Evolutionary conservation across 148 eudicot species (phyloP).

Genomic region (Dysphania ambrosioides): DNA sequence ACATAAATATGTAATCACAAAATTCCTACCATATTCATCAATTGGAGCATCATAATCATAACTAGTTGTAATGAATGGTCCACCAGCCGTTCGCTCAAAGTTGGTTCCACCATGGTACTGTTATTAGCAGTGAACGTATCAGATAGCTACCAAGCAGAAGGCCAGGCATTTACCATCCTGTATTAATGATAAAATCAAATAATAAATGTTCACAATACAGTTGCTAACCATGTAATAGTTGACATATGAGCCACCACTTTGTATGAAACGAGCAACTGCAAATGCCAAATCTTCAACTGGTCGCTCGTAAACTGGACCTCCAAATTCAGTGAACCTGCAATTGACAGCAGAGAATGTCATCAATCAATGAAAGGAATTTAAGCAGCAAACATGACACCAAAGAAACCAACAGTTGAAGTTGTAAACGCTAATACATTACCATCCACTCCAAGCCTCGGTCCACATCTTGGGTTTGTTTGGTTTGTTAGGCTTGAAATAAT

Average conservation of each 20-base stretch:
- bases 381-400: neutral
- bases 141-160: neutral
- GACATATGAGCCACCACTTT: slow-evolving; percentile 70
- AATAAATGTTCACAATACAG: slow-evolving; percentile 3
- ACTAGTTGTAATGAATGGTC: slow-evolving; percentile 88
- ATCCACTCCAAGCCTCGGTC: slow-evolving; percentile 99
- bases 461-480: slow-evolving; percentile 85
- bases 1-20: neutral
- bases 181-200: neutral
- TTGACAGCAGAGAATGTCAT: slow-evolving; percentile 8
- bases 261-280: slow-evolving; percentile 80
- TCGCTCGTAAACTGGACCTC: slow-evolving; percentile 55
- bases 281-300: slow-evolving; percentile 91
- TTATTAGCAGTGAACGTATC: slow-evolving; percentile 21
- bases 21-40: slow-evolving; percentile 76
- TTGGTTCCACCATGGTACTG: slow-evolving; percentile 97
- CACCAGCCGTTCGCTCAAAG: slow-evolving; percentile 85
- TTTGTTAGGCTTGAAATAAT: slow-evolving; percentile 66
- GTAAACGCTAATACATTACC: slow-evolving; percentile 41
- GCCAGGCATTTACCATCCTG: neutral
- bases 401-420: neutral
- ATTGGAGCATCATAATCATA: slow-evolving; percentile 96
- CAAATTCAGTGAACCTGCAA: slow-evolving; percentile 78
- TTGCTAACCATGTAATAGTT: slow-evolving; percentile 88
- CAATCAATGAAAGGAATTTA: neutral